A percentile compares a stretch with the other conserved stretches of the same genome.
Conservation (phyloP, 495 filamentous ascomycete genomes). For the Xylaria bambusicola region DNA sequence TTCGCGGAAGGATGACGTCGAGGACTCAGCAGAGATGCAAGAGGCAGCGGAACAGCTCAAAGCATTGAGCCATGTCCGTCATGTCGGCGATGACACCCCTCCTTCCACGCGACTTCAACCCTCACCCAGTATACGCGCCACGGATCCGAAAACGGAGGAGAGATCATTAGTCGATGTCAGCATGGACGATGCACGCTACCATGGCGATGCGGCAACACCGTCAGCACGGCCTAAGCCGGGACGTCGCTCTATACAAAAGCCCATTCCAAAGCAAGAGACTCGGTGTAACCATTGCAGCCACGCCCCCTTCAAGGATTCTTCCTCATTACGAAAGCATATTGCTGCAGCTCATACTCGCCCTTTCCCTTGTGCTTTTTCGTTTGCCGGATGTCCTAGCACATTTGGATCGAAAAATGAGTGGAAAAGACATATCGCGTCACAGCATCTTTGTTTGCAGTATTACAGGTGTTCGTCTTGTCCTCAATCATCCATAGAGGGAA, state of each 20-base stretch:
- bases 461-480: slow-evolving; percentile 80
- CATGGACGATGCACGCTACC: slow-evolving; percentile 41
- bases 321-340: slow-evolving; percentile 59
- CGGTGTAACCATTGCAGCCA: slow-evolving; percentile 57
- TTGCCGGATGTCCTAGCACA: slow-evolving; percentile 79
- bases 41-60: slow-evolving; percentile 61
- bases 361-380: slow-evolving; percentile 82
- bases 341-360: slow-evolving; percentile 65
- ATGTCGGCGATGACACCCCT: slow-evolving; percentile 44
- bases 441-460: slow-evolving; percentile 82
- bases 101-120: slow-evolving; percentile 27
- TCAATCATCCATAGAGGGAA: slow-evolving; percentile 59
- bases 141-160: slow-evolving; percentile 39
- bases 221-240: slow-evolving; percentile 43
- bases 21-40: slow-evolving; percentile 61
- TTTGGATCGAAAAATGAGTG: slow-evolving; percentile 97
- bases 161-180: slow-evolving; percentile 39
- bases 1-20: slow-evolving; percentile 50
- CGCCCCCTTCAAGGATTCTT: slow-evolving; percentile 60
- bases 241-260: slow-evolving; percentile 52
- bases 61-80: slow-evolving; percentile 57
- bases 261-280: slow-evolving; percentile 55
- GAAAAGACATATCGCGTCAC: slow-evolving; percentile 86
- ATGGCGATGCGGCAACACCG: slow-evolving; percentile 41
- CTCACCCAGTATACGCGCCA: slow-evolving; percentile 17